Base-by-base conservation (phyloP, 306 rosid species). In the Cyamopsis tetragonoloba region DNA sequence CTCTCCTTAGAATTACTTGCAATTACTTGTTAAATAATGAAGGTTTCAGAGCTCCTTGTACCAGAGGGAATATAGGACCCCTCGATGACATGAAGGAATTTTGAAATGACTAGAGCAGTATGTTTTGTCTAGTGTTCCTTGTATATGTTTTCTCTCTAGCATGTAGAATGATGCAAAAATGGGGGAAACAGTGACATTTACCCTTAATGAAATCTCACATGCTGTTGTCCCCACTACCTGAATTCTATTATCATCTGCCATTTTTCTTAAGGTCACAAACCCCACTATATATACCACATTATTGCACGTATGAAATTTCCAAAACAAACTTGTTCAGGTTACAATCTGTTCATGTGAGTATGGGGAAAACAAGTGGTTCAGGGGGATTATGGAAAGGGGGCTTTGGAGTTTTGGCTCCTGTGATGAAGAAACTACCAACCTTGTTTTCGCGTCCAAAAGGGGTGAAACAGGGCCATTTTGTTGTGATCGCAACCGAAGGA, bases 381-480 rank as follows among this genome's bases (percentile, higher is more conserved):
- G 15, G 55, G 68, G 71, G 75, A 34, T 11, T 70, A 37, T 69
- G 66, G 77, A 79, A 56, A 39, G 71, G 76, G 48, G 57, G 82
- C 13, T 39, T 63, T 32, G 80, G 80, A 51, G 49, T 68, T n/a
- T 3, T 73, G 4, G 39, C 41, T 23, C 63, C 32, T 3, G 8
- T 69, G 23, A 61, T 60, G 78, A 81, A 65, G 71, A 79, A 73
- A 71, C 47, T 72, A 15, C 42, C 53, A 3, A 30, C n/a, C 18
- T 15, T 38, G 3, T 59, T 58, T 11, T 69, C 74, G 43, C 37
- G 34, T 55, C 1, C 23, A 37, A 81, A 77, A 68, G 79, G 76
- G 1, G 82, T 69, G 75, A 81, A 81, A 31, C 68, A 64, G 7
- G 85, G 82, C 1, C 79, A 81, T 44, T 81, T 81, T 73, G 80